Evolutionary conservation across 1,284 basidiomycete genomes (phyloP), one percentile per base, ranked within the genome.

Genomic region (Boletellus dicymbophilus): DNA sequence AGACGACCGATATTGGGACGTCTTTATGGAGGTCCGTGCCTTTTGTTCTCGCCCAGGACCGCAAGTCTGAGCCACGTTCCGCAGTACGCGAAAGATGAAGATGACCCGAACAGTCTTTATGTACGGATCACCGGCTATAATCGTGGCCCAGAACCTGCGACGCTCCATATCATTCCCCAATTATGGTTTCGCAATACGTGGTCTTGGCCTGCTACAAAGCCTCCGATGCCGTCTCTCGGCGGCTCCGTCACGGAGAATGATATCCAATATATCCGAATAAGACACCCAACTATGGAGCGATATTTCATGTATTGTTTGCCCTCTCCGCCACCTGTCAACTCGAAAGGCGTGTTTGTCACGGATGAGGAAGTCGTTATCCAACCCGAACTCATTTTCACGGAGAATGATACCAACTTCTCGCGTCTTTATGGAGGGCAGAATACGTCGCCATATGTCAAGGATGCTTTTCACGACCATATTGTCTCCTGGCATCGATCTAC

Each of bases 381-480:
- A 38, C 93, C 95, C 1, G 84, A 91, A 16, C 75, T 98, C 33
- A 70, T 98, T 16, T 98, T 98, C 69, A 95, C 93, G 11, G 94
- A 98, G 66, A 99, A 98, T 72, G 93, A 98, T 68, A 98, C 95
- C 56, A 99, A 99, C 77, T 96, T 89, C 68, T 81, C 83, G 63
- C 83, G 96, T 51, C 79, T 99, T 28, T 99, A 98, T 69, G 87
- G 87, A 30, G 95, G 92, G 22, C 74, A 84, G 59, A 98, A 98
- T 74, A 76, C 81, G 51, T 85, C 84, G 0, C 80, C 82, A 2
- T 95, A 88, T 66, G 91, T 92, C 62, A 99, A 99, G 74, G 96
- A 99, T 64, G 95, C 90, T n/a, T 98, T 99, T 79, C 95, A 99
- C 66, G 95, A 98, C 68, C 91, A 98, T 67, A 91, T 98, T 68